Evolutionary conservation across 2,329 filamentous ascomycete species (phyloP).

Genomic region (Aspergillus carbonarius): DNA sequence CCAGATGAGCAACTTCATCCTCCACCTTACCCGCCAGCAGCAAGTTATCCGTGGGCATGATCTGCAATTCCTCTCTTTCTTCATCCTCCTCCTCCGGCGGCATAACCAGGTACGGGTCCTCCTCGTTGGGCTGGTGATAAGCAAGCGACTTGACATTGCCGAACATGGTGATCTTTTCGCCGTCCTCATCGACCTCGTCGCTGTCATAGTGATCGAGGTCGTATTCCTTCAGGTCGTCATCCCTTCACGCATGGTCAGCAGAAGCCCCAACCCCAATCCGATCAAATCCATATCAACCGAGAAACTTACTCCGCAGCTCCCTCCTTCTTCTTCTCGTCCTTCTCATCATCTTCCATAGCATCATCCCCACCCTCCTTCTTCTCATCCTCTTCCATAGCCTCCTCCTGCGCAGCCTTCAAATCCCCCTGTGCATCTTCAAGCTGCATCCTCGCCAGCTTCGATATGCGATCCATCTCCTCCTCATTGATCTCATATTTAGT

Average conservation of each 20-base stretch:
- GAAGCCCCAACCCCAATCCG: not conserved
- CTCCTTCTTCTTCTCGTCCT: slow-evolving; percentile 25
- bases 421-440: slow-evolving; percentile 91
- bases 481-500: slow-evolving; percentile 74
- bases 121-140: slow-evolving; percentile 90
- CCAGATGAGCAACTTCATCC: slow-evolving; percentile 93
- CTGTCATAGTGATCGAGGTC: slow-evolving; percentile 95
- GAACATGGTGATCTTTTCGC: slow-evolving; percentile 83
- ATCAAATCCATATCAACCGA: not conserved
- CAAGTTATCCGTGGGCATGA: slow-evolving; percentile 88
- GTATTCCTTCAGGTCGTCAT: slow-evolving; percentile 91
- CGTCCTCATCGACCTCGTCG: slow-evolving; percentile 65
- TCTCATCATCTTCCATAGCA: slow-evolving; percentile 22
- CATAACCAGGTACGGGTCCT: slow-evolving; percentile 95
- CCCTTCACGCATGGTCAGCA: slow-evolving; percentile 30
- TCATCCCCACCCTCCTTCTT: slow-evolving; percentile 36
- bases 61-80: slow-evolving; percentile 89
- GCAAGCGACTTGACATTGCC: slow-evolving; percentile 90
- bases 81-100: slow-evolving; percentile 78
- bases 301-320: slow-evolving; percentile 17
- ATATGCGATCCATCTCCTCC: slow-evolving; percentile 72
- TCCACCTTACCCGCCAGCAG: slow-evolving; percentile 91
- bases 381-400: slow-evolving; percentile 28
- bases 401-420: slow-evolving; percentile 65
- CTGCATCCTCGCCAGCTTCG: slow-evolving; percentile 71